Percentiles rank a stretch among this genome's conserved stretches.
These are phyloP conservation scores for Backusella parvicylindrica DNA, from an alignment of 192 early-diverging fungal genomes.

Conservation along the genomic window DNA sequence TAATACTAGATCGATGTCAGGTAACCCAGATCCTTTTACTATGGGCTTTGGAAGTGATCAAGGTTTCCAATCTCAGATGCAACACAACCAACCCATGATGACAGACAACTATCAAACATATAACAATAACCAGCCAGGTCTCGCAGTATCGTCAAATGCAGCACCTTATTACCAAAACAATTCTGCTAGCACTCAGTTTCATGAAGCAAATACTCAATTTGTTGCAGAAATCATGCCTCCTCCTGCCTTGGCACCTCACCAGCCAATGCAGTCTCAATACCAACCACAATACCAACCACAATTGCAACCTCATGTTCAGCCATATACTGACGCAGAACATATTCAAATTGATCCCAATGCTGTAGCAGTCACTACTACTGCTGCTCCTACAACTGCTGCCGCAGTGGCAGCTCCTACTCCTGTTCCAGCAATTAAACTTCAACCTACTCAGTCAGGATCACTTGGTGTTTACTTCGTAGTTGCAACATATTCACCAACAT, in stretches of 20 bases:
- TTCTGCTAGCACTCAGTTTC: neutral
- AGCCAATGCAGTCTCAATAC: neutral
- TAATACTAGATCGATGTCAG: neutral
- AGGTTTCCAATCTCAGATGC: conserved; percentile 2
- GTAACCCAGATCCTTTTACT: conserved; percentile 29
- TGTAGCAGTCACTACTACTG: neutral
- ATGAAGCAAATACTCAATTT: neutral
- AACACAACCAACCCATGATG: neutral
- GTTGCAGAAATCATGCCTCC: neutral
- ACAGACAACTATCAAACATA: neutral
- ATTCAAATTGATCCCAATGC: neutral
- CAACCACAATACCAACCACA: conserved; percentile 14
- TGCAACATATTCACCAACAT: conserved; percentile 46
- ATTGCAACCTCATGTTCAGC: conserved; percentile 10
- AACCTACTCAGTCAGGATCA: conserved; percentile 31
- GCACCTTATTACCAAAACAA: neutral
- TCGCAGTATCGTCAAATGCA: neutral
- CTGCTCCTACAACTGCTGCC: neutral
- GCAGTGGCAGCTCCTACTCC: neutral
- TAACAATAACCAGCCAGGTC: neutral
- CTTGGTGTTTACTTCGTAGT: conserved; percentile 46
- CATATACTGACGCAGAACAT: neutral
- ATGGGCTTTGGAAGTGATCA: conserved; percentile 31
- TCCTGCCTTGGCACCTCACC: neutral
- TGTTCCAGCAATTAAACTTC: neutral